phyloP scores from a whole-genome alignment of 2,329 filamentous ascomycete genomes.

The Colletotrichum echinochloae region DNA sequence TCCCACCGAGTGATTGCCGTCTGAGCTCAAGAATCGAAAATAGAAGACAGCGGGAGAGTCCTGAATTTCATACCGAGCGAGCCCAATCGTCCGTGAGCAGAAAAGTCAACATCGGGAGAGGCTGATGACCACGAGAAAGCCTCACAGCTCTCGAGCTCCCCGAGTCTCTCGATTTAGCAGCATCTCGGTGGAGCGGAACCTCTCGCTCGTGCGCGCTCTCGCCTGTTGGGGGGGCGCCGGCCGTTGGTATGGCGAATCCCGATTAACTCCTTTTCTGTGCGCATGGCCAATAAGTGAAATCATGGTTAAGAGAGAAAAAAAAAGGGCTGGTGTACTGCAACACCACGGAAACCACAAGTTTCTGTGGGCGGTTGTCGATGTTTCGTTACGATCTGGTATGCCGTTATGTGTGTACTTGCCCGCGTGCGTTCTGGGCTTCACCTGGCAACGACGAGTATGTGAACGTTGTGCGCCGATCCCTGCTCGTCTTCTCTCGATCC shows the following conservation, averaged over 20 bases:
- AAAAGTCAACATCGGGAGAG: constrained; percentile 29
- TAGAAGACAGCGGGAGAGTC: constrained; percentile 29
- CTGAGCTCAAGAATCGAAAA: constrained; percentile 30
- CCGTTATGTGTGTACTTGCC: constrained; percentile 13
- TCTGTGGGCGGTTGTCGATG: constrained; percentile 19
- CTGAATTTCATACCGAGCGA: constrained; percentile 32
- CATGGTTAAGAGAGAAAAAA: background rate
- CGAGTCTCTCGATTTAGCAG: constrained; percentile 14
- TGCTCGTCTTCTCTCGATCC: constrained; percentile 22
- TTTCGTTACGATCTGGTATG: constrained; percentile 22
- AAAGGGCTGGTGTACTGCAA: constrained; percentile 15
- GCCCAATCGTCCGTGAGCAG: constrained; percentile 28
- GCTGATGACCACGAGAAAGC: constrained; percentile 5
- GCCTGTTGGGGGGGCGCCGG: constrained; percentile 7
- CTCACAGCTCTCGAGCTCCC: background rate
- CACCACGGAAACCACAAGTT: background rate
- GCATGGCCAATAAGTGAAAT: constrained; percentile 28
- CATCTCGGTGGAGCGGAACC: background rate
- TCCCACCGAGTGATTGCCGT: constrained; percentile 4
- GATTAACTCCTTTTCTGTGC: constrained; percentile 17
- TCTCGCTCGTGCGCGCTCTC: constrained; percentile 23
- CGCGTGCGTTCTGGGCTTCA: background rate
- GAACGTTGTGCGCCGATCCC: constrained; percentile 14
- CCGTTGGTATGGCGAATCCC: constrained; percentile 16
- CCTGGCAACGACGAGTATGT: background rate